Evolutionary conservation across 140 eudicot species (phyloP), one percentile per base, ranked within the genome.

Genomic region (Ambrosia hybrid): DNA sequence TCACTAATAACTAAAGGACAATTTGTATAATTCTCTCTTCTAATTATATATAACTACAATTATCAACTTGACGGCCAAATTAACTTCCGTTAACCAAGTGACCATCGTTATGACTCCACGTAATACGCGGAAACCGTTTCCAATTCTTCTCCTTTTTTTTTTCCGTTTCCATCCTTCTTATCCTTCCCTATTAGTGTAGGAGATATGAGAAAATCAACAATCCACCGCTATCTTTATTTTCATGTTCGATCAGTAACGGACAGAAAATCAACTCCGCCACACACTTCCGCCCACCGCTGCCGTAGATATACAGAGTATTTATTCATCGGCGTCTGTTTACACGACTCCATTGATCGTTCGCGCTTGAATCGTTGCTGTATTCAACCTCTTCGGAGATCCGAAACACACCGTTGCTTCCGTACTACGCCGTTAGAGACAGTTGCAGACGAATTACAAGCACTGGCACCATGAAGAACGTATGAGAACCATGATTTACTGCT

Each of bases 331-430:
- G 95, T 85, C 57, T 81, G 83, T 53, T 73, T 85, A 83, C 86
- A 85, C 16, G 87, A 71, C n/a, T 81, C 73, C 21, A 65, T 76
- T 36, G 26, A 21, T 21, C 26, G 26, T 21, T 21, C 26, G 26
- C 26, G 26, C 26, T 21, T 21, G 84, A 73, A 39, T 48, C 86
- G 7, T 64, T 87, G 76, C 66, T 33, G 73, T 61, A 90, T n/a
- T 79, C 86, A 34, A 80, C 85, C 3, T 87, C 77, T 82, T 58
- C 96, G 96, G 0, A 86, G 77, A 56, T 85, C 77, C 16, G 84
- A 74, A 55, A 76, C 53, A 11, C 30, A 66, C 38, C 80, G 79
- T 66, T 69, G 68, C 61, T 64, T 65, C 73, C 67, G 64, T 5
- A 80, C 71, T 1, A 39, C 79, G 60, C 59, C 77, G 53, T 46